These are phyloP conservation scores for Triangularia setosa DNA, from an alignment of 2,329 filamentous ascomycete species.

Conservation along the genomic window DNA sequence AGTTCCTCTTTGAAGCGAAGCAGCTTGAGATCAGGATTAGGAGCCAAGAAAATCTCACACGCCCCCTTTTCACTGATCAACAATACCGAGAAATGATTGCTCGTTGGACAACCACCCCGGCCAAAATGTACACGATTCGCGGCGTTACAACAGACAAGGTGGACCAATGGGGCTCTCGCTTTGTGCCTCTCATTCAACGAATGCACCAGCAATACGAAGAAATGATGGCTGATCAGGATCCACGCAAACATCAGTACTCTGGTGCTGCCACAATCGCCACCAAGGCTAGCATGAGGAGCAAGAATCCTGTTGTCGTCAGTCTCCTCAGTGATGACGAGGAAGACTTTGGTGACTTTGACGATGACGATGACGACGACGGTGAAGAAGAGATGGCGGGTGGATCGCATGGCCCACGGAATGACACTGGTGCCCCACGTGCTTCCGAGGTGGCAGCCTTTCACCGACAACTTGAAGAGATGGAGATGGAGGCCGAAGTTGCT, in stretches of 20 bases:
- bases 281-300: background rate
- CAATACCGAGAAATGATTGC: conserved; percentile 72
- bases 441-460: conserved; percentile 29
- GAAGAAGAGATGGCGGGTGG: conserved; percentile 24
- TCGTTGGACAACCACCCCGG: conserved; percentile 57
- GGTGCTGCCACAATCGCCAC: background rate
- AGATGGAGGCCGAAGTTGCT: background rate
- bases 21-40: conserved; percentile 58
- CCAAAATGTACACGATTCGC: conserved; percentile 60
- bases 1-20: conserved; percentile 63
- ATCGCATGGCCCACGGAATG: conserved; percentile 21
- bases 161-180: conserved; percentile 53
- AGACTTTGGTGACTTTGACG: conserved; percentile 27
- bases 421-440: background rate
- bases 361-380: conserved; percentile 29
- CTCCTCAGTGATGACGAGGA: conserved; percentile 42
- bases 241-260: background rate
- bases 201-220: conserved; percentile 46
- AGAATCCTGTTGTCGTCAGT: conserved; percentile 47
- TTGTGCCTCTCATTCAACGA: conserved; percentile 55
- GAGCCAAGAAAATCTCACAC: conserved; percentile 42
- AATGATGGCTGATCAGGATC: conserved; percentile 41
- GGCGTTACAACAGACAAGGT: conserved; percentile 63
- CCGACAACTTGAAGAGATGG: conserved; percentile 27
- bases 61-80: conserved; percentile 63